Conservation (phyloP, 805 yeast species). For the Starmerella sirachaensis region DNA sequence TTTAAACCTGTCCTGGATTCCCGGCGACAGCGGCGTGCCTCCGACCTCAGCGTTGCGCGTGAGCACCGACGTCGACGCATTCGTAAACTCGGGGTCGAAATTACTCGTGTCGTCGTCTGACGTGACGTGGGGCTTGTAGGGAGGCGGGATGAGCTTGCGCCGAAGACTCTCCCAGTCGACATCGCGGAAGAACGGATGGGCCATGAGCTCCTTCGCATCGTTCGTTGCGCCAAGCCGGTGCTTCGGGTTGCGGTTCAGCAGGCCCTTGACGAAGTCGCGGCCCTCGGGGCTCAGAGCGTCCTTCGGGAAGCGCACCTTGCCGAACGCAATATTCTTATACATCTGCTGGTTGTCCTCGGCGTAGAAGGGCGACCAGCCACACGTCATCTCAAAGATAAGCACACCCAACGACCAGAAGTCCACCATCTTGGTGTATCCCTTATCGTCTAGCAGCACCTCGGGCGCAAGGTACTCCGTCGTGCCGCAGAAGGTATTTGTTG, state of each 20-base stretch:
- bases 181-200: slow-evolving; percentile 84
- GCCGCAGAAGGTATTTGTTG: slow-evolving; percentile 94
- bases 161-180: slow-evolving; percentile 77
- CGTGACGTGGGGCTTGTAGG: slow-evolving; percentile 85
- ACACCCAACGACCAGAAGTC: slow-evolving; percentile 99
- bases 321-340: slow-evolving; percentile 98
- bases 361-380: slow-evolving; percentile 98
- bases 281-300: slow-evolving; percentile 91
- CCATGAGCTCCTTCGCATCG: slow-evolving; percentile 86
- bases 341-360: slow-evolving; percentile 97
- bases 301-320: slow-evolving; percentile 93
- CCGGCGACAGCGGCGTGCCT: slow-evolving; percentile 77
- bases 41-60: slow-evolving; percentile 42
- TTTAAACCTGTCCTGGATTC: slow-evolving; percentile 89
- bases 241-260: slow-evolving; percentile 87
- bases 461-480: slow-evolving; percentile 98
- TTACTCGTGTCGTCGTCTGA: slow-evolving; percentile 92
- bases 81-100: slow-evolving; percentile 96
- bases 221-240: slow-evolving; percentile 85
- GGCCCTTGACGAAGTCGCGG: slow-evolving; percentile 87
- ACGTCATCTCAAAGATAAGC: slow-evolving; percentile 94
- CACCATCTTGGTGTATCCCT: slow-evolving; percentile 97
- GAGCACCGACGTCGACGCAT: slow-evolving; percentile 65
- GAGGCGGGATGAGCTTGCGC: slow-evolving; percentile 82
- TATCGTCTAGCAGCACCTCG: slow-evolving; percentile 86